Evolutionary conservation across 106 monocot genomes (phyloP).

Genomic region (Platanthera zijinensis): DNA sequence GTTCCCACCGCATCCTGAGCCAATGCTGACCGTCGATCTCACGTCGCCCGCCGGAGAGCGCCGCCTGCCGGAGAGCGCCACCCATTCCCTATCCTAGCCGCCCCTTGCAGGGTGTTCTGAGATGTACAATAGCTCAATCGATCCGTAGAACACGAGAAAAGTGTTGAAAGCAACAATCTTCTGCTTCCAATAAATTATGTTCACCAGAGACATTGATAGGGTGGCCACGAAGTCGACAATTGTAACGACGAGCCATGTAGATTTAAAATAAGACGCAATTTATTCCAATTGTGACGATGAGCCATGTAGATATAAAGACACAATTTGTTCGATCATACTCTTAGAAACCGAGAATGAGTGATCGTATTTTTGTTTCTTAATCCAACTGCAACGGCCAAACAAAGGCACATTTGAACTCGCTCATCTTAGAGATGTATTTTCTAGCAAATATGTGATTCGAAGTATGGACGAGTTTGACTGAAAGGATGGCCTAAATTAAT

Average conservation of each 20-base stretch:
- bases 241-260: conserved; percentile 50
- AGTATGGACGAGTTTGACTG: conserved; percentile 70
- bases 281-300: too few relatives aligned
- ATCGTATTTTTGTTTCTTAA: conserved; percentile 47
- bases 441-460: conserved; percentile 61
- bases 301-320: neutral
- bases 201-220: conserved; percentile 60
- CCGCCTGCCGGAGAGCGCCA: too few relatives aligned
- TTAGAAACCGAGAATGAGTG: too few relatives aligned
- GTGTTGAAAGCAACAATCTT: conserved; percentile 12
- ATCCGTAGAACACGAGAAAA: conserved; percentile 49
- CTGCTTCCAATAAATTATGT: conserved; percentile 65
- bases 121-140: conserved; percentile 45
- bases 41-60: too few relatives aligned
- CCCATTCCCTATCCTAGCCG: too few relatives aligned
- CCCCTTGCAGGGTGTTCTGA: too few relatives aligned
- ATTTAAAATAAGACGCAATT: too few relatives aligned
- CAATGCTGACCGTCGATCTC: too few relatives aligned
- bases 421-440: conserved; percentile 74
- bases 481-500: conserved; percentile 87
- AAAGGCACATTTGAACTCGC: conserved; percentile 64
- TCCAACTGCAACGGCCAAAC: conserved; percentile 56
- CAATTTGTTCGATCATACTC: neutral
- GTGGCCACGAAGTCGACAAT: conserved; percentile 67
- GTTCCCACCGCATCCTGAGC: too few relatives aligned